Conservation (phyloP, 2,329 filamentous ascomycete genomes). For the Monascus ruber region DNA sequence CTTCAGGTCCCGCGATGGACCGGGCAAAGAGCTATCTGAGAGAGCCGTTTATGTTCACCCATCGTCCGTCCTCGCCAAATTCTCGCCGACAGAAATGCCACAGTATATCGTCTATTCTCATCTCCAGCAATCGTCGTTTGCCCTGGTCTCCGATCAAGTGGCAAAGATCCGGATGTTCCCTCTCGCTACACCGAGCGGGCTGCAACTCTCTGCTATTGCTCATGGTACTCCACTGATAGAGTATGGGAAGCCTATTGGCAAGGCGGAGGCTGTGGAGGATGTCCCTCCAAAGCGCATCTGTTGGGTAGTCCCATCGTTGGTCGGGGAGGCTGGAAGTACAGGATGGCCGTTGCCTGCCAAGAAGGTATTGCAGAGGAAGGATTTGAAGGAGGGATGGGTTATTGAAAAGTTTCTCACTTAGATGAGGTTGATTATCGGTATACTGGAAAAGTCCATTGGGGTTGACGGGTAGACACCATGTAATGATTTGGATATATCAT, state of each 20-base stretch:
- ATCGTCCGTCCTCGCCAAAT: constrained; percentile 63
- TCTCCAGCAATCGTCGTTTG: constrained; percentile 57
- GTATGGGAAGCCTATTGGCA: constrained; percentile 86
- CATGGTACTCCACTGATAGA: constrained; percentile 73
- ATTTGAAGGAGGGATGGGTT: constrained; percentile 62
- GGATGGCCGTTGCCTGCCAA: constrained; percentile 81
- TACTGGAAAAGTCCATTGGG: constrained; percentile 1
- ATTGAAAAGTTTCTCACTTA: constrained; percentile 43
- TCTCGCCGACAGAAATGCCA: constrained; percentile 62
- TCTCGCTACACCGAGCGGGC: constrained; percentile 64
- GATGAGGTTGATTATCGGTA: constrained; percentile 1
- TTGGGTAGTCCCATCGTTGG: constrained; percentile 71
- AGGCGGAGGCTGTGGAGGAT: constrained; percentile 46
- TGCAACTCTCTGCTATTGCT: constrained; percentile 65
- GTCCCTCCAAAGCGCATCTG: constrained; percentile 53
- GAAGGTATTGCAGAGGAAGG: constrained; percentile 70
- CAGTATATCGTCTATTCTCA: constrained; percentile 80
- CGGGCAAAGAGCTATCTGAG: constrained; percentile 39
- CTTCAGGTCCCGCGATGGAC: constrained; percentile 49
- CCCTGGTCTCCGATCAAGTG: constrained; percentile 43
- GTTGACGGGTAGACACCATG: too few species aligned
- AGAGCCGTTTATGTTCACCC: constrained; percentile 80
- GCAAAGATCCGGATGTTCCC: constrained; percentile 79
- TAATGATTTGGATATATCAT: too few species aligned
- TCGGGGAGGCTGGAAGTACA: constrained; percentile 53